phyloP scores from a whole-genome alignment of 768 basidiomycete genomes.

The Mycena rosella region DNA sequence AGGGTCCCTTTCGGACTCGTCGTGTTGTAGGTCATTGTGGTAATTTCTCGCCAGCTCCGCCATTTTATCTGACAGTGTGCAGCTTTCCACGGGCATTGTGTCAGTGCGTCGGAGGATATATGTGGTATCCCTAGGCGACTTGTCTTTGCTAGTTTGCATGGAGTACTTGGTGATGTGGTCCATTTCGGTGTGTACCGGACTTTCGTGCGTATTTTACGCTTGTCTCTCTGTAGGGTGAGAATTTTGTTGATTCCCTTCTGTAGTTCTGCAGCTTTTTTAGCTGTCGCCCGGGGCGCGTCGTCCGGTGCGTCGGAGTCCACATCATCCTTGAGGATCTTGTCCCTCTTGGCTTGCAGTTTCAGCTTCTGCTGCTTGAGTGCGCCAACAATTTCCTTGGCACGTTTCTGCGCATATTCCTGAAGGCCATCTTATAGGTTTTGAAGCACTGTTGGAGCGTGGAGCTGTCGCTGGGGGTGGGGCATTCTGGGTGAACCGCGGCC shows the following conservation, averaged over 20 bases:
- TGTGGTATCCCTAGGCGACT: background rate
- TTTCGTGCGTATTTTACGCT: background rate
- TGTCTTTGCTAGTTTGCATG: background rate
- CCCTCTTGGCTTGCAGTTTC: background rate
- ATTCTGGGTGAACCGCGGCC: background rate
- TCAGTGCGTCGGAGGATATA: background rate
- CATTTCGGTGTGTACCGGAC: background rate
- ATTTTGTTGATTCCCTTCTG: slow-evolving; percentile 1
- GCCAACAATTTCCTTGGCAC: slow-evolving; percentile 2
- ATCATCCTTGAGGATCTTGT: background rate
- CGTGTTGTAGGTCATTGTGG: background rate
- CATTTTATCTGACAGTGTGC: background rate
- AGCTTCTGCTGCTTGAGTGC: slow-evolving; percentile 4
- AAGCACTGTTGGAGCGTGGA: background rate
- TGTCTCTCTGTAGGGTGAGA: background rate
- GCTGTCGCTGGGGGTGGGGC: background rate
- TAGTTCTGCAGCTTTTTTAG: background rate
- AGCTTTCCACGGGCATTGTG: background rate
- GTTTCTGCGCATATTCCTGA: background rate
- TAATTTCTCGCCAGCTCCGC: background rate
- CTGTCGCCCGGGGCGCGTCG: background rate
- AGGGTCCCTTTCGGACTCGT: background rate
- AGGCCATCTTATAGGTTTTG: background rate
- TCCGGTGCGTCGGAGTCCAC: background rate
- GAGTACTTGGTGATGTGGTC: background rate